A percentile compares a stretch with the other conserved stretches of the same genome.
These are phyloP conservation scores for Venturia effusa DNA, from an alignment of 2,329 filamentous ascomycete species.

Conservation along the genomic window DNA sequence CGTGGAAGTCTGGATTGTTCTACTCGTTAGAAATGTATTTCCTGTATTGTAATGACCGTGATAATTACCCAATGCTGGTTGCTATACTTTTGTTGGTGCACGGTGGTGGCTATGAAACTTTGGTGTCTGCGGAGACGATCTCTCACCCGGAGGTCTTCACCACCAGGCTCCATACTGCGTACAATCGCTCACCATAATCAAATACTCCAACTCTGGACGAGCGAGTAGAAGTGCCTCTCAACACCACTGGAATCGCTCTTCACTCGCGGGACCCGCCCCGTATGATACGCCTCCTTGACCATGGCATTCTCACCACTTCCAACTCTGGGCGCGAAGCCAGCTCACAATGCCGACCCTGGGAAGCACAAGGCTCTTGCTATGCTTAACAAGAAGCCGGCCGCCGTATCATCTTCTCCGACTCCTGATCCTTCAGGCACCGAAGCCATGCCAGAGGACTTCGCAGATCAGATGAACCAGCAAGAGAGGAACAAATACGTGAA, in stretches of 20 bases:
- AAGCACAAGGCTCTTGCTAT: slow-evolving; percentile 1
- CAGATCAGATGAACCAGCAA: slow-evolving; percentile 37
- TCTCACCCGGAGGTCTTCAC: not conserved
- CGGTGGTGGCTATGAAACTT: not conserved
- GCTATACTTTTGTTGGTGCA: not conserved
- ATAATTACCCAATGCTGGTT: not conserved
- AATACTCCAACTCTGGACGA: not conserved
- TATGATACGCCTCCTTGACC: slow-evolving; percentile 9
- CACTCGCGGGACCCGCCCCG: slow-evolving; percentile 13
- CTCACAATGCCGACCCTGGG: not conserved
- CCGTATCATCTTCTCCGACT: slow-evolving; percentile 17
- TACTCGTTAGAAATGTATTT: not conserved
- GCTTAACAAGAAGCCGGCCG: not conserved
- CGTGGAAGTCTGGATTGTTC: not conserved
- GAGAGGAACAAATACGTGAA: slow-evolving; percentile 80
- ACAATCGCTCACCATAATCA: not conserved
- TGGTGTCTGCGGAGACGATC: not conserved
- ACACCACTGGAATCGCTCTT: not conserved
- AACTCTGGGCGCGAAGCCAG: not conserved
- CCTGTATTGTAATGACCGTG: not conserved
- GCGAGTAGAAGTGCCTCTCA: not conserved
- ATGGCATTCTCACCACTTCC: slow-evolving; percentile 14
- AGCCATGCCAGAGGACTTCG: slow-evolving; percentile 24
- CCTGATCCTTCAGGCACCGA: slow-evolving; percentile 12
- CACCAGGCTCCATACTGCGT: too few species aligned